Percentiles rank a stretch among this genome's conserved stretches.
Evolutionary conservation across 148 eudicot species (phyloP).

Genomic region (Rheum nobile): DNA sequence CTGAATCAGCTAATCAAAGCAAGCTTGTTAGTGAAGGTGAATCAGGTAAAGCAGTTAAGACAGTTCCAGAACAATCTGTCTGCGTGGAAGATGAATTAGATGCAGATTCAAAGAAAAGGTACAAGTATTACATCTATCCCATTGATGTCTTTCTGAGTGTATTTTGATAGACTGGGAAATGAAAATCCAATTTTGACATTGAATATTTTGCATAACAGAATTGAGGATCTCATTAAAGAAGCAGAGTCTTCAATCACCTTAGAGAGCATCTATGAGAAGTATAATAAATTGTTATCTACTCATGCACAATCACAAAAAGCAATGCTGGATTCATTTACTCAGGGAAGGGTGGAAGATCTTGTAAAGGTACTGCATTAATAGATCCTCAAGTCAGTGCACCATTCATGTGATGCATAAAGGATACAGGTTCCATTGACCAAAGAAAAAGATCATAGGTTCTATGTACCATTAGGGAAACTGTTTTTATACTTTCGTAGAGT

Average conservation of each 20-base stretch:
- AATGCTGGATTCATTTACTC: slow-evolving; percentile 38
- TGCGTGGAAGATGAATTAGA: slow-evolving; percentile 28
- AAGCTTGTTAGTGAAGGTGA: slow-evolving; percentile 17
- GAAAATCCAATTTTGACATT: neutral
- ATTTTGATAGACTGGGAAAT: neutral
- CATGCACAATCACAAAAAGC: slow-evolving; percentile 25
- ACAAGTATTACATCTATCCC: neutral
- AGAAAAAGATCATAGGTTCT: neutral
- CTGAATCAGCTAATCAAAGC: slow-evolving; percentile 17
- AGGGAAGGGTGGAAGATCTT: slow-evolving; percentile 66
- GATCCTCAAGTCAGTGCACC: neutral
- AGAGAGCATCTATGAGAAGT: slow-evolving; percentile 37
- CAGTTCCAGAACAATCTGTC: slow-evolving; percentile 10
- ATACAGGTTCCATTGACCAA: neutral
- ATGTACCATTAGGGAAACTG: neutral
- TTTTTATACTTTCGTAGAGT: neutral
- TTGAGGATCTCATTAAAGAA: slow-evolving; percentile 42
- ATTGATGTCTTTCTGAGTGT: neutral
- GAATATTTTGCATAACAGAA: slow-evolving; percentile 31
- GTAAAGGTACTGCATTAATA: slow-evolving; percentile 36
- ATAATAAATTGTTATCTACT: slow-evolving; percentile 27
- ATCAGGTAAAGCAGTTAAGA: slow-evolving; percentile 12
- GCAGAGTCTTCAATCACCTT: slow-evolving; percentile 52
- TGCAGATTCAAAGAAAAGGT: slow-evolving; percentile 53
- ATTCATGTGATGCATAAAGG: neutral